Percentiles rank a stretch among this genome's conserved stretches.
Conservation (phyloP, 192 early-diverging fungal species). For the Piromyces finnis region DNA sequence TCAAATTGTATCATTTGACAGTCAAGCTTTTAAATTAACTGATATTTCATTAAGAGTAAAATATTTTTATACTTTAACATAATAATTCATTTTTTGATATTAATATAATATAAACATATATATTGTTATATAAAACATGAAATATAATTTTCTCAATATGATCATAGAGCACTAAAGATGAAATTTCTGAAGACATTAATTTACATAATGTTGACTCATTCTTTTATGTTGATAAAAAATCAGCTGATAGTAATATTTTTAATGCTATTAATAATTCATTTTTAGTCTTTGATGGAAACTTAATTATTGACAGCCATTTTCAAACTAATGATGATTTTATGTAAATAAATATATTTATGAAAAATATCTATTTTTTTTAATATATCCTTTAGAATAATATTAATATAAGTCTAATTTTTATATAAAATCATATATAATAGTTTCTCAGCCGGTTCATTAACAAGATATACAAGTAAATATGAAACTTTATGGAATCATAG, state of each 20-base stretch:
- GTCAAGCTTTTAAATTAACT: not conserved
- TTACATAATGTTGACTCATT: slow-evolving; percentile 10
- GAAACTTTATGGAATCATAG: slow-evolving; percentile 23
- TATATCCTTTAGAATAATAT: too few relatives aligned
- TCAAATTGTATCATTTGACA: slow-evolving; percentile 9
- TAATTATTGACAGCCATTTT: slow-evolving; percentile 33
- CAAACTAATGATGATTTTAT: slow-evolving; percentile 28
- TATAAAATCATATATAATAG: too few relatives aligned
- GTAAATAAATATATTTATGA: slow-evolving; percentile 1
- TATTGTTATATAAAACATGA: too few relatives aligned
- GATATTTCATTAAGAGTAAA: slow-evolving; percentile 4
- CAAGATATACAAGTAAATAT: slow-evolving; percentile 28
- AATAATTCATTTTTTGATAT: too few relatives aligned
- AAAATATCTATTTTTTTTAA: not conserved
- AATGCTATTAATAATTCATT: slow-evolving; percentile 26
- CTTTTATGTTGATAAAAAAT: slow-evolving; percentile 21
- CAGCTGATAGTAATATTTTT: slow-evolving; percentile 17
- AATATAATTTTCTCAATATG: not conserved
- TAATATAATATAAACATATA: too few relatives aligned
- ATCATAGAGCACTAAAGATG: not conserved
- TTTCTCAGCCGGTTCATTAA: slow-evolving; percentile 19
- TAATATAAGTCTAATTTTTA: too few relatives aligned
- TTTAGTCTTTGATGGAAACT: slow-evolving; percentile 25
- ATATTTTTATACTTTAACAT: not conserved
- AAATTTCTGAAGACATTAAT: not conserved